phyloP scores from a whole-genome alignment of 441 rosid genomes.

The Populus hybrid region DNA sequence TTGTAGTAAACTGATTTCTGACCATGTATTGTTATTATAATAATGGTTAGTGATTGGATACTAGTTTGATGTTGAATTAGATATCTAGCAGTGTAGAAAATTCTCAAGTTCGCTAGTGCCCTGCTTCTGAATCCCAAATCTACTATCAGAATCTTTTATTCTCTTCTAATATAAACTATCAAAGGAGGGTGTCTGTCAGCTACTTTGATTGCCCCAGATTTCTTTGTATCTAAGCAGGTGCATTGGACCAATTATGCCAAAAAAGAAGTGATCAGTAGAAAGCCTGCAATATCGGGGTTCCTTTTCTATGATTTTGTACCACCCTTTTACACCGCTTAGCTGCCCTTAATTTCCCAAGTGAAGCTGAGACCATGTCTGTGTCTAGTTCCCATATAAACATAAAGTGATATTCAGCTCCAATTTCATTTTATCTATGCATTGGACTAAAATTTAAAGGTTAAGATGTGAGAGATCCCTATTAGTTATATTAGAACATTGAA shows the following conservation, averaged over 20 bases:
- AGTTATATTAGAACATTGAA: neutral
- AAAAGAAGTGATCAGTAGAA: neutral
- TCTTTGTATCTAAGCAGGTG: neutral
- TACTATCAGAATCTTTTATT: neutral
- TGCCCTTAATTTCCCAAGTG: neutral
- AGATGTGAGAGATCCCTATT: neutral
- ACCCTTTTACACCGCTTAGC: neutral
- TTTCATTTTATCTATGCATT: neutral
- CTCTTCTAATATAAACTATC: neutral
- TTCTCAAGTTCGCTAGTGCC: neutral
- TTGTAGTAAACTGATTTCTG: neutral
- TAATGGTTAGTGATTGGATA: too few species aligned
- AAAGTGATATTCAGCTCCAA: neutral
- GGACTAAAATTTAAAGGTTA: neutral
- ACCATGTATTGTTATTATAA: neutral
- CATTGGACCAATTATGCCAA: neutral
- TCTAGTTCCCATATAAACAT: neutral
- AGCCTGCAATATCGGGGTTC: neutral
- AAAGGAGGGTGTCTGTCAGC: neutral
- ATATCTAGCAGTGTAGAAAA: neutral
- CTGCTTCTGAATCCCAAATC: neutral
- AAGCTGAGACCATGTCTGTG: neutral
- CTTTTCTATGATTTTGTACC: neutral
- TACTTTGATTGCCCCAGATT: too few species aligned
- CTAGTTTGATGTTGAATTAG: too few species aligned